Evolutionary conservation across 257 asterid species (phyloP).

Genomic region (Petunia axillaris): DNA sequence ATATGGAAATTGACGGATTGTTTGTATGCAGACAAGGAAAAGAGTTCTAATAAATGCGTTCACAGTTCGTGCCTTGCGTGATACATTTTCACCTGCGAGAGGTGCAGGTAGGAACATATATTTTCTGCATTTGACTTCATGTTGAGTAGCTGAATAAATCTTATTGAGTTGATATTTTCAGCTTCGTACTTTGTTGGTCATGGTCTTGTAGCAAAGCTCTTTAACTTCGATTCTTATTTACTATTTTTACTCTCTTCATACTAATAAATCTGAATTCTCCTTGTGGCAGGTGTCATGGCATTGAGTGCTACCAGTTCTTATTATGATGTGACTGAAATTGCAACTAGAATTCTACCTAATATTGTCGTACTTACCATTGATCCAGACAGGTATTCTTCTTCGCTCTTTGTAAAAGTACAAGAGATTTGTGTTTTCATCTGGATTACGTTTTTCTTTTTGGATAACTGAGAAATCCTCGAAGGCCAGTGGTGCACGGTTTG

Average conservation of each 20-base stretch:
- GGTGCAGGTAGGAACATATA: slow-evolving; percentile 75
- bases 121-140: not conserved
- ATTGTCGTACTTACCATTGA: slow-evolving; percentile 85
- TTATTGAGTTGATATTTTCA: slow-evolving; percentile 29
- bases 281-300: slow-evolving; percentile 84
- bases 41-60: slow-evolving; percentile 96
- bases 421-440: too few relatives aligned
- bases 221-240: slow-evolving; percentile 24
- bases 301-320: slow-evolving; percentile 87
- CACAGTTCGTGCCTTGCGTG: slow-evolving; percentile 97
- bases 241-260: slow-evolving; percentile 5
- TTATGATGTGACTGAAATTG: slow-evolving; percentile 89
- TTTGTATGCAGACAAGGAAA: slow-evolving; percentile 79
- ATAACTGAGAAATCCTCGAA: too few relatives aligned
- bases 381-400: slow-evolving; percentile 73
- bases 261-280: slow-evolving; percentile 28
- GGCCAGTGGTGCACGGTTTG: too few relatives aligned
- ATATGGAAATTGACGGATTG: slow-evolving; percentile 8
- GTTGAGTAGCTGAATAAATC: slow-evolving; percentile 14
- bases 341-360: slow-evolving; percentile 84
- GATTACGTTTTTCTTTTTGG: too few relatives aligned
- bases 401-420: too few relatives aligned
- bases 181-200: not conserved
- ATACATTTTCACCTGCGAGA: slow-evolving; percentile 95
- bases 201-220: not conserved